Evolutionary conservation across 176 grass and related monocot genomes (phyloP).

Genomic region (Leersia perrieri): DNA sequence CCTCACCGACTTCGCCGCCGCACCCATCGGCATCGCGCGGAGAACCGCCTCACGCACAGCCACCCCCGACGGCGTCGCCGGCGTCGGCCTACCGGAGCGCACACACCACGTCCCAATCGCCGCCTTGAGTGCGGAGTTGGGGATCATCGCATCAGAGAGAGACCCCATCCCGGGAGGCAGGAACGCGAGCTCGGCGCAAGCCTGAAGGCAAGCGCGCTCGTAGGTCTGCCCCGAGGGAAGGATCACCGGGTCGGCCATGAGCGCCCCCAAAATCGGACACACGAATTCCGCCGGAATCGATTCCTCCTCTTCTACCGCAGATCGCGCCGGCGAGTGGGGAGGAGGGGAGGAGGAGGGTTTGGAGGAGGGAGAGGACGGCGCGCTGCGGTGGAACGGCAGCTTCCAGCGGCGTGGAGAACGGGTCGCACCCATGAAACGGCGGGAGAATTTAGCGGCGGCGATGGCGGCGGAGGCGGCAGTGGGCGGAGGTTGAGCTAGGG

Average conservation of each 20-base stretch:
- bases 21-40: not conserved
- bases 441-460: not conserved
- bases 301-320: slow-evolving; percentile 8
- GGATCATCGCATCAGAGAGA: slow-evolving; percentile 31
- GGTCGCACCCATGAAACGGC: slow-evolving; percentile 38
- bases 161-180: slow-evolving; percentile 33
- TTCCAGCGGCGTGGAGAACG: slow-evolving; percentile 63
- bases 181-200: slow-evolving; percentile 60
- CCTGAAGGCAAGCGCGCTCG: slow-evolving; percentile 65
- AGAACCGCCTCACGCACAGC: slow-evolving; percentile 41
- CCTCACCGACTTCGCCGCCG: slow-evolving; percentile 28
- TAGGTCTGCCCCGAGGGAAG: slow-evolving; percentile 60
- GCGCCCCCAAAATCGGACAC: slow-evolving; percentile 48
- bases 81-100: slow-evolving; percentile 27
- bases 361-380: slow-evolving; percentile 11
- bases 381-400: slow-evolving; percentile 64
- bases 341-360: not conserved
- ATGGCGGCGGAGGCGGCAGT: not conserved
- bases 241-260: slow-evolving; percentile 87
- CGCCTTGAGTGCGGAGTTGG: slow-evolving; percentile 62
- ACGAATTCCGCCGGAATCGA: slow-evolving; percentile 51
- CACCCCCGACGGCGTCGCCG: slow-evolving; percentile 20
- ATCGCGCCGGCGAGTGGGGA: slow-evolving; percentile 31
- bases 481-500: not conserved
- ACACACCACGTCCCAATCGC: slow-evolving; percentile 73